These are phyloP conservation scores for Scorias spongiosa DNA, from an alignment of 2,329 filamentous ascomycete genomes.

Conservation along the genomic window DNA sequence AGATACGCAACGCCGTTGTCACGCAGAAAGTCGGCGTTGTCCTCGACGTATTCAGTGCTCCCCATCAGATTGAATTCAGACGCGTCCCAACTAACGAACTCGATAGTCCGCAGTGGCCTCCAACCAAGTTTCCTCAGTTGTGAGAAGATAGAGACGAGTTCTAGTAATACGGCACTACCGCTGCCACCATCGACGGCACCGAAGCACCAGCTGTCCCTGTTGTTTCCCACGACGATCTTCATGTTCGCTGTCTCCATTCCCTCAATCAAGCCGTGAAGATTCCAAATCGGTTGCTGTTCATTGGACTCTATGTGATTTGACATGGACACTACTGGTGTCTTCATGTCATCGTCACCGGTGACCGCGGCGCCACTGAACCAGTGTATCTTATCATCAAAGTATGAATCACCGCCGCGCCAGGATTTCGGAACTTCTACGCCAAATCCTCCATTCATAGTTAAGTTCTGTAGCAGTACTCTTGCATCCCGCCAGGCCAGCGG, in stretches of 20 bases:
- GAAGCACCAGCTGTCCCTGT: slow-evolving; percentile 84
- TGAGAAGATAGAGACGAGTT: slow-evolving; percentile 73
- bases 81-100: slow-evolving; percentile 94
- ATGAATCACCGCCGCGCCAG: slow-evolving; percentile 66
- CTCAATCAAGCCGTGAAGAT: slow-evolving; percentile 68
- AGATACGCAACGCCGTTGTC: slow-evolving; percentile 71
- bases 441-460: slow-evolving; percentile 44
- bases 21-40: slow-evolving; percentile 57
- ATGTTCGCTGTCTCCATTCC: slow-evolving; percentile 76
- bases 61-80: slow-evolving; percentile 87
- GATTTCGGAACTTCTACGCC: slow-evolving; percentile 52
- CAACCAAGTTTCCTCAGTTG: slow-evolving; percentile 63
- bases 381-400: slow-evolving; percentile 39
- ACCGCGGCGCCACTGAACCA: slow-evolving; percentile 72
- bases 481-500: slow-evolving; percentile 85
- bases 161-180: slow-evolving; percentile 81
- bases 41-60: slow-evolving; percentile 89
- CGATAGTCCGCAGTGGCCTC: slow-evolving; percentile 84
- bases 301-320: slow-evolving; percentile 78
- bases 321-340: slow-evolving; percentile 55
- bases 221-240: slow-evolving; percentile 79
- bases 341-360: slow-evolving; percentile 26
- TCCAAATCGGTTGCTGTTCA: slow-evolving; percentile 58
- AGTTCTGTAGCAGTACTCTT: slow-evolving; percentile 56
- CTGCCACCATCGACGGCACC: slow-evolving; percentile 75